phyloP scores from a whole-genome alignment of 2,329 filamentous ascomycete species.

The Aspergillus aculeatinus region DNA sequence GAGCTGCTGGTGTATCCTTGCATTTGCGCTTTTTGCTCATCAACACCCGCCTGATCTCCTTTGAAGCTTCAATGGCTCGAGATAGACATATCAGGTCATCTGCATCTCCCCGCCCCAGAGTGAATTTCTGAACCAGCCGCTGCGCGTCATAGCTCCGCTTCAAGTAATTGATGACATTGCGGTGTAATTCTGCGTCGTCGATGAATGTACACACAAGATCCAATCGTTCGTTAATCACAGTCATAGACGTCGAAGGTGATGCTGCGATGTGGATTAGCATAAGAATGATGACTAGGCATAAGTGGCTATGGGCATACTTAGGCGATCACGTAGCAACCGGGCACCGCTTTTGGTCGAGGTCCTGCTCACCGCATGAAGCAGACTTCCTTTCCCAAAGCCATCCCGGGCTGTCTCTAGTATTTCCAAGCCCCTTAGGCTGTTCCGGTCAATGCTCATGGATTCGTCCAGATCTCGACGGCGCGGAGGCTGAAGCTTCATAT shows the following conservation, averaged over 20 bases:
- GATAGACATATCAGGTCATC: constrained; percentile 86
- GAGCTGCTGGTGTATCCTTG: constrained; percentile 23
- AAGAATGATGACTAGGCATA: constrained; percentile 6
- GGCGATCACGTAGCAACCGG: constrained; percentile 76
- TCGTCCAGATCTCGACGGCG: constrained; percentile 70
- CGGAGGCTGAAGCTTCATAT: constrained; percentile 81
- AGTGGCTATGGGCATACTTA: constrained; percentile 54
- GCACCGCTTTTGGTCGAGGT: constrained; percentile 92
- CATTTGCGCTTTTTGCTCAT: constrained; percentile 22
- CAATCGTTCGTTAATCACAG: constrained; percentile 73
- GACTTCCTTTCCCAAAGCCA: constrained; percentile 72
- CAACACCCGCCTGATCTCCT: constrained; percentile 55
- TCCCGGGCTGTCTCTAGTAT: constrained; percentile 84
- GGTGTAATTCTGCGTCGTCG: constrained; percentile 64
- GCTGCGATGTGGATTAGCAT: constrained; percentile 41
- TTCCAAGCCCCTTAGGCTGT: constrained; percentile 84
- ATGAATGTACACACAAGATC: constrained; percentile 79
- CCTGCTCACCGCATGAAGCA: constrained; percentile 83
- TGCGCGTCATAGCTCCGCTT: constrained; percentile 79
- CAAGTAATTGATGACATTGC: constrained; percentile 67
- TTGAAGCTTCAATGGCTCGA: constrained; percentile 73
- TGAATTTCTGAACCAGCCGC: constrained; percentile 89
- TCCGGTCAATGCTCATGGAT: constrained; percentile 88
- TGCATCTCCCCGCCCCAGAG: constrained; percentile 83
- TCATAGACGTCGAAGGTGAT: constrained; percentile 82